Conservation (phyloP, 176 grass and related monocot genomes). For the Zizania latifolia region DNA sequence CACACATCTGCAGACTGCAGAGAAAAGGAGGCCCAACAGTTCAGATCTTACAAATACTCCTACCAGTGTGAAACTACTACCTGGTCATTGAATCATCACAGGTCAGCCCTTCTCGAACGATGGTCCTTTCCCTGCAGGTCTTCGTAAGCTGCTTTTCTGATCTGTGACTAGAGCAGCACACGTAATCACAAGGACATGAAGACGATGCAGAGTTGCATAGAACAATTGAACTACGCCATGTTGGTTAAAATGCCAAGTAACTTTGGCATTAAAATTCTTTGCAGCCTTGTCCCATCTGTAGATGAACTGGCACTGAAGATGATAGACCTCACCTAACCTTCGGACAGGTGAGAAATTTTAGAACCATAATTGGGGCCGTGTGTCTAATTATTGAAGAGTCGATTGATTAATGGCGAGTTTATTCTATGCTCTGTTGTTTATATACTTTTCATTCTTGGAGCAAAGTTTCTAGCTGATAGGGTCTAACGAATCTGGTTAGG, state of each 20-base stretch:
- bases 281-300: neutral
- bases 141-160: slow-evolving; percentile 1
- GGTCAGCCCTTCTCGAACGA: slow-evolving; percentile 22
- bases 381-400: slow-evolving; percentile 3
- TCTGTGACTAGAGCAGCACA: slow-evolving; percentile 22
- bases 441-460: neutral
- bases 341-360: neutral
- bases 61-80: slow-evolving; percentile 18
- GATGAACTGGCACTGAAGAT: neutral
- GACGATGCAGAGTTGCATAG: neutral
- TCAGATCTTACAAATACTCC: slow-evolving; percentile 6
- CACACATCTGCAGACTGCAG: neutral
- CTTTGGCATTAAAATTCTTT: neutral
- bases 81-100: slow-evolving; percentile 25
- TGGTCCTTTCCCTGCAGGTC: slow-evolving; percentile 15
- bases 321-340: slow-evolving; percentile 31
- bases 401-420: slow-evolving; percentile 3
- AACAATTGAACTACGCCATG: neutral
- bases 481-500: slow-evolving; percentile 16
- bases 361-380: slow-evolving; percentile 5
- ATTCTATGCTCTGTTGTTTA: neutral
- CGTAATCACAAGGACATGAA: neutral
- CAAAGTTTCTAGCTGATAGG: neutral
- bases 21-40: slow-evolving; percentile 18
- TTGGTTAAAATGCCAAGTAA: slow-evolving; percentile 8